These are phyloP conservation scores for Cymbopogon flexuosus DNA, from an alignment of 202 grass and related monocot species.

Conservation along the genomic window DNA sequence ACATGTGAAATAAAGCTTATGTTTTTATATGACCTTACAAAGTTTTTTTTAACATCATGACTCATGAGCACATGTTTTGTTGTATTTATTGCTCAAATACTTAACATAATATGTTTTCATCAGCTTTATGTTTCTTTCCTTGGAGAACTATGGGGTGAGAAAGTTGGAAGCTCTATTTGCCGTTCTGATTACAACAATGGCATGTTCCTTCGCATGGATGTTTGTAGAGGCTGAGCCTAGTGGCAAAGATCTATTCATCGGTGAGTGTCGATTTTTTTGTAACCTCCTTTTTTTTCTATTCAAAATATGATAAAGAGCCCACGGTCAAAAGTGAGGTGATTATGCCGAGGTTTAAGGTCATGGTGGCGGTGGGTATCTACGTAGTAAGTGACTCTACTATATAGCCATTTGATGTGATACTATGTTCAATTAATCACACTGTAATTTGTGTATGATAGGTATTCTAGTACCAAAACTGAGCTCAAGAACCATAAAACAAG, in stretches of 20 bases:
- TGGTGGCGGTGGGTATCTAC: background rate
- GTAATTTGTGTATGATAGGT: constrained; percentile 28
- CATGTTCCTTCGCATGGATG: constrained; percentile 71
- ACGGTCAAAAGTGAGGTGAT: background rate
- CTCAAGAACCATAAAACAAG: constrained; percentile 67
- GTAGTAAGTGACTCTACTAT: background rate
- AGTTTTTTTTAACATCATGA: background rate
- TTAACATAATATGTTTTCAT: constrained; percentile 23
- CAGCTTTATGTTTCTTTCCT: constrained; percentile 60
- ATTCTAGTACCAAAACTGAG: constrained; percentile 58
- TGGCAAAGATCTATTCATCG: constrained; percentile 58
- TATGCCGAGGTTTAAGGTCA: background rate
- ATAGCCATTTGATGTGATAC: background rate
- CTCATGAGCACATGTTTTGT: background rate
- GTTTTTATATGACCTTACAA: background rate
- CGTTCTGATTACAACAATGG: constrained; percentile 72
- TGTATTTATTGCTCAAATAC: constrained; percentile 14
- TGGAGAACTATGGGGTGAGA: constrained; percentile 75
- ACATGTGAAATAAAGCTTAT: background rate
- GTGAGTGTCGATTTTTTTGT: constrained; percentile 18
- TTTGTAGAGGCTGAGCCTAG: constrained; percentile 62
- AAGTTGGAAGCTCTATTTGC: constrained; percentile 81
- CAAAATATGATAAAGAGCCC: background rate
- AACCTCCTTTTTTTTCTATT: background rate
- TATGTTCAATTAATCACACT: background rate